Conservation (phyloP, 1,139 yeast species). For the Pneumocystis carinii region DNA sequence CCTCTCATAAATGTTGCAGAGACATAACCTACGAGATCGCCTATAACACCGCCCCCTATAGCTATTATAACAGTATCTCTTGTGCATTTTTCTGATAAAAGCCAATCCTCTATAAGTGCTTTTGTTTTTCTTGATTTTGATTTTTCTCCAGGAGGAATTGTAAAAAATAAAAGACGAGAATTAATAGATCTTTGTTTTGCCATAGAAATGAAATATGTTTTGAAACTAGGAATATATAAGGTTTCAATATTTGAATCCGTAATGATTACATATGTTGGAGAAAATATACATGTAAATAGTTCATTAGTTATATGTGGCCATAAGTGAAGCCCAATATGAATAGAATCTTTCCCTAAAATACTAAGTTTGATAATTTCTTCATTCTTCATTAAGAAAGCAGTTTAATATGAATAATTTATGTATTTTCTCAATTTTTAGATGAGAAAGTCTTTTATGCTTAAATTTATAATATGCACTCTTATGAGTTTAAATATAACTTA, state of each 20-base stretch:
- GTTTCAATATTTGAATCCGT: slow-evolving; percentile 61
- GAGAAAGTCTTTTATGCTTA: background rate
- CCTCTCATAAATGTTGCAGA: slow-evolving; percentile 99
- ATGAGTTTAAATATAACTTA: background rate
- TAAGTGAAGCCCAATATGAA: slow-evolving; percentile 82
- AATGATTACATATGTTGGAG: slow-evolving; percentile 83
- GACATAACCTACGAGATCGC: slow-evolving; percentile 97
- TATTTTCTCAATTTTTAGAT: background rate
- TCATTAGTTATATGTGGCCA: slow-evolving; percentile 62
- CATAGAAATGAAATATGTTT: slow-evolving; percentile 16
- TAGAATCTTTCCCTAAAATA: slow-evolving; percentile 64
- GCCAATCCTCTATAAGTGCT: slow-evolving; percentile 83
- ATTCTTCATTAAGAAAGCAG: background rate
- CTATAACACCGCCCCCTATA: slow-evolving; percentile 92
- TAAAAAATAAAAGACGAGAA: slow-evolving; percentile 56
- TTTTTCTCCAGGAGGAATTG: slow-evolving; percentile 85
- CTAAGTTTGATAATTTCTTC: slow-evolving; percentile 6
- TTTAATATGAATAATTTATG: background rate
- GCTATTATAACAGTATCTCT: slow-evolving; percentile 92
- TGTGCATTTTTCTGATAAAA: slow-evolving; percentile 77
- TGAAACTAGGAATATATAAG: slow-evolving; percentile 26
- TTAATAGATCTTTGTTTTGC: slow-evolving; percentile 22
- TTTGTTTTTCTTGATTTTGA: slow-evolving; percentile 79
- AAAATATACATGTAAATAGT: slow-evolving; percentile 44
- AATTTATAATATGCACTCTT: background rate